Evolutionary conservation across 2,329 filamentous ascomycete species (phyloP), one percentile per base, ranked within the genome.

Genomic region (Neospermospora avenae): DNA sequence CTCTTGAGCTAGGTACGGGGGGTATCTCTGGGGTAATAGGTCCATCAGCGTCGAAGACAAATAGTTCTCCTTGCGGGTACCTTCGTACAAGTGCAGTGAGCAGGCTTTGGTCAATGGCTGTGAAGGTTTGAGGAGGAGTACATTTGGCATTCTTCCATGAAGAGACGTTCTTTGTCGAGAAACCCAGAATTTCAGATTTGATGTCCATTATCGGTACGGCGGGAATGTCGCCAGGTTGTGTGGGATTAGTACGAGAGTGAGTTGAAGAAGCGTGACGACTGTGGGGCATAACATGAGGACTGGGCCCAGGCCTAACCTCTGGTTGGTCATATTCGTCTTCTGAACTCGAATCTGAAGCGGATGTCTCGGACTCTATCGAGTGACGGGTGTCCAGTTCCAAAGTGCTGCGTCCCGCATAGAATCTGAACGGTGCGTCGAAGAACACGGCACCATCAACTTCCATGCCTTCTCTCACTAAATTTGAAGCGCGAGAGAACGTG

Each of bases 1-100:
- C 42, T 22, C 18, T 10, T 22, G 39, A 14, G 13, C 7, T 6
- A 16, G 28, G 16, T 18, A 6, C 28, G 11, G 60, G 55, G 37
- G 11, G 11, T 31, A 31, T 6, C 11, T 44, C 58, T 39, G 53
- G 42, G 44, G 60, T 55, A 28, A 65, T 59, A 28, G 63, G 59
- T 0, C 68, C 67, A n/a, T 67, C 60, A 48, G 60, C 56, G 44
- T 69, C 68, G 42, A 70, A 68, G 11, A 63, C 63, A 22, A 70
- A 70, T 2, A 72, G 35, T 25, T 69, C 59, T 4, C 70, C 70
- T 25, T 66, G 65, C 14, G 69, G 70, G 59, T 71, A 70, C 6
- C 63, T 59, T 24, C 63, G 64, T 1, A 70, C 59, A 10, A 70
- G 58, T 18, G 59, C 61, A 5, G 62, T 63, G 11, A 69, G 42